Evolutionary conservation across 441 rosid species (phyloP).

Genomic region (Gossypium davidsonii): DNA sequence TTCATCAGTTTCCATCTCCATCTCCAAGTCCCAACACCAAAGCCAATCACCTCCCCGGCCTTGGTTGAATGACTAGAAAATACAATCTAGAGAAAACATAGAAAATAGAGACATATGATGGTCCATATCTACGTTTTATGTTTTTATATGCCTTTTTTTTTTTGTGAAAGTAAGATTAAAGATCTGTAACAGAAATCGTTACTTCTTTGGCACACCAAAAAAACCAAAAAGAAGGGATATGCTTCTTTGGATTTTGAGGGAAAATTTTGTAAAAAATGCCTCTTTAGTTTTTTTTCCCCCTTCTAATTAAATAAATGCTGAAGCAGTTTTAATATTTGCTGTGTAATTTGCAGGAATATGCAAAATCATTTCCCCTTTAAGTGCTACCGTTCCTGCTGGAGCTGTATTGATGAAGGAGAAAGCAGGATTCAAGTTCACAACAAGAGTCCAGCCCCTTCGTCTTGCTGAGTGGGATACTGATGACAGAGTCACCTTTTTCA

Average conservation of each 20-base stretch:
- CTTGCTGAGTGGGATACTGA: slow-evolving; percentile 95
- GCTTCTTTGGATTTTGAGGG: not conserved
- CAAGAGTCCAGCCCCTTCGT: slow-evolving; percentile 97
- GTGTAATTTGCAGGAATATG: slow-evolving; percentile 59
- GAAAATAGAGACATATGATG: not conserved
- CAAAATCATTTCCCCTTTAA: slow-evolving; percentile 83
- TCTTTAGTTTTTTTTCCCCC: not conserved
- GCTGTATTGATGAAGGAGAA: slow-evolving; percentile 79
- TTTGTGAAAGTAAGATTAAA: not conserved
- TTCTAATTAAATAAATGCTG: not conserved
- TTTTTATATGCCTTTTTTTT: slow-evolving; percentile 1
- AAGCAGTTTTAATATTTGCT: not conserved
- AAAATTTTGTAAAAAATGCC: not conserved
- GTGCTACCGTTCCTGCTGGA: slow-evolving; percentile 91
- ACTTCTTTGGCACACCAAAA: not conserved
- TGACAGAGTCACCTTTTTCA: slow-evolving; percentile 91
- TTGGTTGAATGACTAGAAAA: not conserved
- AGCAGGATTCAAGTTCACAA: slow-evolving; percentile 86
- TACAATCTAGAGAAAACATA: not conserved
- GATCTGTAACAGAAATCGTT: not conserved
- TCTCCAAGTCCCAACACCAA: not conserved
- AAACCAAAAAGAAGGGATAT: not conserved
- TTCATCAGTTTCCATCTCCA: not conserved
- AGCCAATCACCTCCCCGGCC: not conserved
- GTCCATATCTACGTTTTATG: not conserved